A percentile compares a stretch with the other conserved stretches of the same genome.
These are phyloP conservation scores for Lagenidium sp. DNA, from an alignment of 352 stramenopile species.

Conservation along the genomic window DNA sequence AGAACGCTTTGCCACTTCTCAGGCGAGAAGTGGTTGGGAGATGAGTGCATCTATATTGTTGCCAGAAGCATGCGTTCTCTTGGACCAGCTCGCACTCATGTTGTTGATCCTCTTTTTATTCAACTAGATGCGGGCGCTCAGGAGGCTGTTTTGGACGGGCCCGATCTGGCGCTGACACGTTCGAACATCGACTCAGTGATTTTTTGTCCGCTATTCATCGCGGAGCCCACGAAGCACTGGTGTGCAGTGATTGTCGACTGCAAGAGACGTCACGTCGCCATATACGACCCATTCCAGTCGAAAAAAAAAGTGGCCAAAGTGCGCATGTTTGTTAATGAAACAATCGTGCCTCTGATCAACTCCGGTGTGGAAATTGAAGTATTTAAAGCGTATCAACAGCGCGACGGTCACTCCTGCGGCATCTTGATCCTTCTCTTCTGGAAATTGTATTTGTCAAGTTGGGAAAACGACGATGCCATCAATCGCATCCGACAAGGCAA, in stretches of 20 bases:
- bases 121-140: background rate
- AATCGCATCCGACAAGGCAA: background rate
- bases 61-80: background rate
- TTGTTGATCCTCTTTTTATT: background rate
- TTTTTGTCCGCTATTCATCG: background rate
- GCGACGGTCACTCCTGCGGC: background rate
- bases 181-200: background rate
- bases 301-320: background rate
- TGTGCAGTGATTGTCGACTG: background rate
- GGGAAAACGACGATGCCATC: background rate
- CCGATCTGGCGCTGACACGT: background rate
- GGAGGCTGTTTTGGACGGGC: background rate
- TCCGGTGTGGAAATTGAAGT: background rate
- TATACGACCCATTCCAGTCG: background rate
- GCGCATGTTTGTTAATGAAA: background rate
- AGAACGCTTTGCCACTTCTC: background rate
- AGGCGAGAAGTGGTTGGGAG: background rate
- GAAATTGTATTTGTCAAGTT: background rate
- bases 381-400: background rate
- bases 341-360: background rate
- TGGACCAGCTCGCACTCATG: background rate
- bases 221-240: background rate
- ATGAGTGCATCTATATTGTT: background rate
- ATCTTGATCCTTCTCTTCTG: background rate
- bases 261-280: background rate